Evolutionary conservation across 2,329 filamentous ascomycete species (phyloP).

Genomic region (Alternaria sp.): DNA sequence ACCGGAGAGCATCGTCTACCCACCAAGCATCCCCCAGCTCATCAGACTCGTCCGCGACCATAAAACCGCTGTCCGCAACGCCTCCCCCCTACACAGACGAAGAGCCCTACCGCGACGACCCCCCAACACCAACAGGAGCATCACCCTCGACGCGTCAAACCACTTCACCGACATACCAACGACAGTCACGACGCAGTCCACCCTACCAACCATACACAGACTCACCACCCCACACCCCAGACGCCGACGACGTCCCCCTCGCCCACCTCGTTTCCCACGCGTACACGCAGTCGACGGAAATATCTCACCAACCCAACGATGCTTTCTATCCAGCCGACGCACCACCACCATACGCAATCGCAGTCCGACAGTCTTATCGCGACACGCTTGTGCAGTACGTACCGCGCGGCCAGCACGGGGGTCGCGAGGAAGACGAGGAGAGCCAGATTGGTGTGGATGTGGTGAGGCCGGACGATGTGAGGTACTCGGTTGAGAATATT

Average conservation of each 20-base stretch:
- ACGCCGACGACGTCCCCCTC: slow-evolving; percentile 37
- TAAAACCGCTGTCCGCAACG: slow-evolving; percentile 5
- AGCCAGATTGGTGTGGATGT: slow-evolving; percentile 15
- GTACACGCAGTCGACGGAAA: not conserved
- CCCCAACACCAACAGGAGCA: not conserved
- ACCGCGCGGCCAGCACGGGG: not conserved
- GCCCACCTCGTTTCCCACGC: slow-evolving; percentile 28
- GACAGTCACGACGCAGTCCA: not conserved
- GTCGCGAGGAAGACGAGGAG: slow-evolving; percentile 14
- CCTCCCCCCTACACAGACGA: slow-evolving; percentile 5
- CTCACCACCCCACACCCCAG: slow-evolving; percentile 4
- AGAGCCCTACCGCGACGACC: slow-evolving; percentile 14
- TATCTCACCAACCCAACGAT: not conserved
- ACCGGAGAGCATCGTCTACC: not conserved
- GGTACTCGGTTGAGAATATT: slow-evolving; percentile 31
- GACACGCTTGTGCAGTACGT: slow-evolving; percentile 36
- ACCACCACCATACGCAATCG: slow-evolving; percentile 35
- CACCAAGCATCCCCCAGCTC: not conserved
- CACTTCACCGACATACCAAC: not conserved
- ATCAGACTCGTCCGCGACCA: not conserved
- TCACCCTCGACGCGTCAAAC: not conserved
- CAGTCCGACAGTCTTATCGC: slow-evolving; percentile 32
- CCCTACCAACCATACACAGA: slow-evolving; percentile 11
- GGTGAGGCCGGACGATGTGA: slow-evolving; percentile 25
- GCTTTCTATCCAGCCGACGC: slow-evolving; percentile 31